Percentiles rank a stretch among this genome's conserved stretches.
These are phyloP conservation scores for Apiotrichum sp. DNA, from an alignment of 1,284 basidiomycete species.

Conservation along the genomic window DNA sequence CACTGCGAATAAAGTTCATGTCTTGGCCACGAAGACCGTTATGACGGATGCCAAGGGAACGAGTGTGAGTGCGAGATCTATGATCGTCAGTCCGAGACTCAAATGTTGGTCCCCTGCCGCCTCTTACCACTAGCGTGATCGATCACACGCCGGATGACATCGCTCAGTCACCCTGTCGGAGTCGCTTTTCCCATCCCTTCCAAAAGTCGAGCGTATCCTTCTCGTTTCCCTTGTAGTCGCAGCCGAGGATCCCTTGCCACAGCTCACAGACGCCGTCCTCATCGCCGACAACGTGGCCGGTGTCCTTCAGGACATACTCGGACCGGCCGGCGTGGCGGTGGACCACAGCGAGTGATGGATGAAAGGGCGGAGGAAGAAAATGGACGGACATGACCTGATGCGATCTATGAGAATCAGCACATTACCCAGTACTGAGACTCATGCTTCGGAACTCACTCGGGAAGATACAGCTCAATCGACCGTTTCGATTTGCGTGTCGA, in stretches of 20 bases:
- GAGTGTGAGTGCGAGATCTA: too few relatives aligned
- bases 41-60: too few relatives aligned
- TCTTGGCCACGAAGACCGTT: too few relatives aligned
- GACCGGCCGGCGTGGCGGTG: slow-evolving; percentile 24
- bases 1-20: too few relatives aligned
- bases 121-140: too few relatives aligned
- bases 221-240: slow-evolving; percentile 19
- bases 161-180: too few relatives aligned
- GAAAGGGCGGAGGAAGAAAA: slow-evolving; percentile 12
- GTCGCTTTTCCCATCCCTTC: slow-evolving; percentile 20
- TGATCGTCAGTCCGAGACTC: too few relatives aligned
- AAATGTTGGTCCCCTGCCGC: too few relatives aligned
- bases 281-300: slow-evolving; percentile 32
- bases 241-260: slow-evolving; percentile 36
- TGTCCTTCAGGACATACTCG: slow-evolving; percentile 30
- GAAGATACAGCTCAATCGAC: slow-evolving; percentile 29
- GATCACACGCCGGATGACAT: too few relatives aligned
- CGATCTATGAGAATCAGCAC: slow-evolving; percentile 10
- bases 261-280: slow-evolving; percentile 27
- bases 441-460: slow-evolving; percentile 26
- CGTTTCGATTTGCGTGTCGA: not conserved
- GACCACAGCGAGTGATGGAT: slow-evolving; percentile 25
- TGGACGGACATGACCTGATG: slow-evolving; percentile 32
- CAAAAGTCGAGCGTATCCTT: slow-evolving; percentile 17
- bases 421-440: not conserved